Percentiles rank a stretch among this genome's conserved stretches.
phyloP scores from a whole-genome alignment of 352 stramenopile species.

The Pythium periplocum region DNA sequence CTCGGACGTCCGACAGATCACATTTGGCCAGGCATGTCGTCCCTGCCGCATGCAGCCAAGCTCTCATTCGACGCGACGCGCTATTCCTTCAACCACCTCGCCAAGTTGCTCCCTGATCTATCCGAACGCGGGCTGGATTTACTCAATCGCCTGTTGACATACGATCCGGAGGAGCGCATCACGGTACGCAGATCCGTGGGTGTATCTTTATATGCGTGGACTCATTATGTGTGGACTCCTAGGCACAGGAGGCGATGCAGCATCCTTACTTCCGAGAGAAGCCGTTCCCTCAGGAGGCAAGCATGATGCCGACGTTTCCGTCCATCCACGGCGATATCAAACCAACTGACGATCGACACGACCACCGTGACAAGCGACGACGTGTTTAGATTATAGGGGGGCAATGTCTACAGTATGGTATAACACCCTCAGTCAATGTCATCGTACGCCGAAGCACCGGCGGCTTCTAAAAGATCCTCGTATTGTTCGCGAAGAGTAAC shows the following conservation, averaged over 20 bases:
- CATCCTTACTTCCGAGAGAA: constrained; percentile 67
- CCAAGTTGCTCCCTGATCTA: constrained; percentile 27
- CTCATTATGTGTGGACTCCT: neutral
- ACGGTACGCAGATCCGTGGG: constrained; percentile 21
- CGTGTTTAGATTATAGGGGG: neutral
- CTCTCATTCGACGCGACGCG: constrained; percentile 27
- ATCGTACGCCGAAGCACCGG: constrained; percentile 7
- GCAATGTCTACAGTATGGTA: no score
- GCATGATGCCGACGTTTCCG: constrained; percentile 65
- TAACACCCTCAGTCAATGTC: constrained; percentile 15
- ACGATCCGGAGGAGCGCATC: constrained; percentile 44
- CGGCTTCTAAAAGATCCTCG: constrained; percentile 51
- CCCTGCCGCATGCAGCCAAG: constrained; percentile 34
- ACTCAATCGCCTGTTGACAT: constrained; percentile 41
- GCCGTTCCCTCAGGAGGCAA: constrained; percentile 46
- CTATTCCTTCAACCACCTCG: constrained; percentile 36
- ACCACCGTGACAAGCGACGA: neutral
- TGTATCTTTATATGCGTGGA: neutral
- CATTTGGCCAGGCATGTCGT: constrained; percentile 50
- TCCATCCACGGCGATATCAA: constrained; percentile 46
- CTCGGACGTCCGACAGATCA: constrained; percentile 57
- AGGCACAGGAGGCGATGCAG: constrained; percentile 41
- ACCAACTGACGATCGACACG: neutral
- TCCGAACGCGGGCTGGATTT: constrained; percentile 43
- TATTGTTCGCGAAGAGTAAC: constrained; percentile 64